Conservation (phyloP, 768 basidiomycete species). For the Chalciporus piperatus region DNA sequence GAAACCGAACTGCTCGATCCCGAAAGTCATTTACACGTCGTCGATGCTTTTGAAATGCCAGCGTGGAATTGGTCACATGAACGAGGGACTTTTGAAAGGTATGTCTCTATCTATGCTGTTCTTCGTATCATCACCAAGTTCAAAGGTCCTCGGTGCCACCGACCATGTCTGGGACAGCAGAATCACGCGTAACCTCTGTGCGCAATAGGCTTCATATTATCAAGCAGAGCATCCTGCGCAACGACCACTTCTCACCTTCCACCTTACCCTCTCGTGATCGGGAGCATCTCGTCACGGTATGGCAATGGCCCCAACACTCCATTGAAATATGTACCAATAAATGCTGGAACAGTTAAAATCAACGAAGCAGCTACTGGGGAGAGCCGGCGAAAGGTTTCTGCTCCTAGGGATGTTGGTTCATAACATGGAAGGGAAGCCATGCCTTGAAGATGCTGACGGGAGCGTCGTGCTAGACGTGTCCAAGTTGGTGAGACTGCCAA, state of each 20-base stretch:
- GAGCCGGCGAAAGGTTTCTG: slow-evolving; percentile 86
- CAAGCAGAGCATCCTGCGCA: slow-evolving; percentile 88
- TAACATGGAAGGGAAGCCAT: slow-evolving; percentile 86
- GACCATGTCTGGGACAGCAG: slow-evolving; percentile 79
- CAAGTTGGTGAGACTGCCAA: slow-evolving; percentile 54
- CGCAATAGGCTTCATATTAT: slow-evolving; percentile 89
- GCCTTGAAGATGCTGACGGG: slow-evolving; percentile 92
- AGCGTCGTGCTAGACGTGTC: slow-evolving; percentile 85
- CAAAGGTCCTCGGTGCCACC: slow-evolving; percentile 47
- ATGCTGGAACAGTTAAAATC: slow-evolving; percentile 68
- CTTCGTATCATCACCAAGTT: slow-evolving; percentile 9
- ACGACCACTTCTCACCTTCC: slow-evolving; percentile 97
- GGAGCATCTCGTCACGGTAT: slow-evolving; percentile 82
- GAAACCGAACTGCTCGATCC: slow-evolving; percentile 73
- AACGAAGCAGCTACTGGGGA: slow-evolving; percentile 92
- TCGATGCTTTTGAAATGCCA: slow-evolving; percentile 96
- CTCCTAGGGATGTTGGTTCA: slow-evolving; percentile 91
- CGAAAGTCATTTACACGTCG: slow-evolving; percentile 75
- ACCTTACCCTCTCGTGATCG: slow-evolving; percentile 88
- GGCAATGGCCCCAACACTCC: slow-evolving; percentile 23
- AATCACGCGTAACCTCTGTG: slow-evolving; percentile 74
- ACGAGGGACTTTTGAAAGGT: slow-evolving; percentile 88
- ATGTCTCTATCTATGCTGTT: slow-evolving; percentile 15
- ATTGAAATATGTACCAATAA: slow-evolving; percentile 17
- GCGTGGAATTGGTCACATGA: slow-evolving; percentile 88